Conservation (phyloP, 768 basidiomycete species). For the Leccinum ochraceum region DNA sequence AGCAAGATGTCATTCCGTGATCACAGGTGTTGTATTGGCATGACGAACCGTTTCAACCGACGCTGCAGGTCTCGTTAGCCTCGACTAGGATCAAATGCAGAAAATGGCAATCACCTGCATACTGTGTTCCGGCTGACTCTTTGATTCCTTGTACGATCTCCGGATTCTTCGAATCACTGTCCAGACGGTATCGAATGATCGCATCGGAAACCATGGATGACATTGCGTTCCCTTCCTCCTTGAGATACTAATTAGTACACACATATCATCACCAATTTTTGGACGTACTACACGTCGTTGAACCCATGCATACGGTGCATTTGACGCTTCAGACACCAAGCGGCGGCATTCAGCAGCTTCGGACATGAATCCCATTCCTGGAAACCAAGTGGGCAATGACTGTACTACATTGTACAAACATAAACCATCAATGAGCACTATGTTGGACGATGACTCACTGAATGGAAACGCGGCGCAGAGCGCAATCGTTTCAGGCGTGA, state of each 20-base stretch:
- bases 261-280: neutral
- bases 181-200: neutral
- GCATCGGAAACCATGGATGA: neutral
- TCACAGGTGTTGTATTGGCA: neutral
- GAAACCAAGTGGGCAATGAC: neutral
- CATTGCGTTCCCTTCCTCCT: neutral
- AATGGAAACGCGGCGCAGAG: neutral
- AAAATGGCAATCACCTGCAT: neutral
- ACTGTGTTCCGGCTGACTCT: neutral
- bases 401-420: neutral
- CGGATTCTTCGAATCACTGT: neutral
- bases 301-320: neutral
- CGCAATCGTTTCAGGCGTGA: neutral
- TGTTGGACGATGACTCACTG: neutral
- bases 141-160: neutral
- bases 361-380: neutral
- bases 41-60: neutral
- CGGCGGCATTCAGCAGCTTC: neutral
- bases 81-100: neutral
- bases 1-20: neutral
- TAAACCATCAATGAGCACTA: neutral
- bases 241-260: neutral
- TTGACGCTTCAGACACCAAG: neutral
- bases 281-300: neutral
- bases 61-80: neutral